These are phyloP conservation scores for Hibiscus tridactylites DNA, from an alignment of 345 rosid genomes.

Conservation along the genomic window DNA sequence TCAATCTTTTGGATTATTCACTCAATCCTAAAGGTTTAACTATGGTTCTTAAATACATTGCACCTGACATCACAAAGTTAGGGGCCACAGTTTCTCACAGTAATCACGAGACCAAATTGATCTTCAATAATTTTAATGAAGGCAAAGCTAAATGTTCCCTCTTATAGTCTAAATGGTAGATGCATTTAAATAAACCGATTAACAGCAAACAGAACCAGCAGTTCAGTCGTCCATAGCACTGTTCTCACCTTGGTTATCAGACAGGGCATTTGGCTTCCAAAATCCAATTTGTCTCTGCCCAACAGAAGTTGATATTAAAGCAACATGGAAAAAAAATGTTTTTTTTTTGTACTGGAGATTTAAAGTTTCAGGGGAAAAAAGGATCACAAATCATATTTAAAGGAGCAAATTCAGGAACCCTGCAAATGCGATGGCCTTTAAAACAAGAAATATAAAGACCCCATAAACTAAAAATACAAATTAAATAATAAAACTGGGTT, in stretches of 20 bases:
- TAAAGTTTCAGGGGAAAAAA: neutral
- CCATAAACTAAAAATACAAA: constrained; percentile 7
- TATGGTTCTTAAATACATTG: neutral
- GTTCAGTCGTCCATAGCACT: constrained; percentile 8
- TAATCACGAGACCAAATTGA: neutral
- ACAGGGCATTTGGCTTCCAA: constrained; percentile 40
- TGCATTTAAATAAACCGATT: neutral
- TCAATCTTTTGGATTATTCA: neutral
- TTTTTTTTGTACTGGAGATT: neutral
- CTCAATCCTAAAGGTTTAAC: neutral
- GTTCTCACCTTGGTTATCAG: constrained; percentile 50
- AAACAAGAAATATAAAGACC: neutral
- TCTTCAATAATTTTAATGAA: neutral
- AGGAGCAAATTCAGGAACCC: neutral
- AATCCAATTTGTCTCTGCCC: constrained; percentile 65
- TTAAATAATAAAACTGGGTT: neutral
- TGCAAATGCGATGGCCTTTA: neutral
- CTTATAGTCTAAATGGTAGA: neutral
- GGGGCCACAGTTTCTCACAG: neutral
- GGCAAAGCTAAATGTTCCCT: neutral
- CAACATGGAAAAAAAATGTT: neutral
- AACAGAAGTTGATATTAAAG: constrained; percentile 13
- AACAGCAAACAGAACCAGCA: constrained; percentile 10
- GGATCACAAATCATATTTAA: neutral
- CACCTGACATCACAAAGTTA: neutral